Evolutionary conservation across 1,284 basidiomycete genomes (phyloP).

Genomic region (Papiliotrema terrestris): DNA sequence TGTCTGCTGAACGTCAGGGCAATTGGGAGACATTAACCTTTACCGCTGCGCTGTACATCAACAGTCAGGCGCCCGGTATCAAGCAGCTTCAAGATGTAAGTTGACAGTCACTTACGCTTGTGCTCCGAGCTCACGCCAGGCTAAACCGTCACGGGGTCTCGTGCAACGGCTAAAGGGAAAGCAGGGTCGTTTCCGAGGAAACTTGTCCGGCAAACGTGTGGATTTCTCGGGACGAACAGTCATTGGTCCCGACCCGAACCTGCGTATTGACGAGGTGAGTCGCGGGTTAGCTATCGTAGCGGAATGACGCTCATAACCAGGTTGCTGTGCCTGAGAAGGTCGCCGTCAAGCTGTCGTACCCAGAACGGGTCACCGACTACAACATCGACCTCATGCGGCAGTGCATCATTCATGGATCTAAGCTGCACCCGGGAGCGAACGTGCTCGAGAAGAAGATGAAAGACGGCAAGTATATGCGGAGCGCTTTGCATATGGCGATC

Average conservation of each 20-base stretch:
- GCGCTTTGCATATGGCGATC: constrained; percentile 38
- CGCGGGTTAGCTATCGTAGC: neutral
- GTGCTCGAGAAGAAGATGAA: constrained; percentile 67
- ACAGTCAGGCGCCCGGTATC: constrained; percentile 93
- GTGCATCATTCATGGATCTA: constrained; percentile 84
- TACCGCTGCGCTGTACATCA: constrained; percentile 96
- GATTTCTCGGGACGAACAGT: constrained; percentile 98
- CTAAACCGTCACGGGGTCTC: constrained; percentile 93
- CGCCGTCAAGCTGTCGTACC: constrained; percentile 93
- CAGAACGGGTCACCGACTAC: constrained; percentile 88
- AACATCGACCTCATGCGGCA: constrained; percentile 77
- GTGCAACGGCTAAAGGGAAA: constrained; percentile 98
- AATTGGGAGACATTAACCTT: constrained; percentile 97
- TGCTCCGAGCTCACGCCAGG: constrained; percentile 48
- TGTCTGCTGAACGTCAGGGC: constrained; percentile 54
- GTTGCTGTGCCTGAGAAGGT: constrained; percentile 96
- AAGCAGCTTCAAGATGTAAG: constrained; percentile 60
- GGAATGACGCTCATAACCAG: constrained; percentile 19
- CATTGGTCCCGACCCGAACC: constrained; percentile 96
- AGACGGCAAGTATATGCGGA: constrained; percentile 17
- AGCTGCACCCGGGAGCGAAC: constrained; percentile 93
- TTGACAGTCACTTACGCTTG: neutral
- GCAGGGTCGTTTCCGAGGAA: constrained; percentile 97
- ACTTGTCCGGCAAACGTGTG: constrained; percentile 97
- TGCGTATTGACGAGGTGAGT: constrained; percentile 83